A percentile compares a stretch with the other conserved stretches of the same genome.
Evolutionary conservation across 2,329 filamentous ascomycete species (phyloP).

Genomic region (Neoarthrinium moseri): DNA sequence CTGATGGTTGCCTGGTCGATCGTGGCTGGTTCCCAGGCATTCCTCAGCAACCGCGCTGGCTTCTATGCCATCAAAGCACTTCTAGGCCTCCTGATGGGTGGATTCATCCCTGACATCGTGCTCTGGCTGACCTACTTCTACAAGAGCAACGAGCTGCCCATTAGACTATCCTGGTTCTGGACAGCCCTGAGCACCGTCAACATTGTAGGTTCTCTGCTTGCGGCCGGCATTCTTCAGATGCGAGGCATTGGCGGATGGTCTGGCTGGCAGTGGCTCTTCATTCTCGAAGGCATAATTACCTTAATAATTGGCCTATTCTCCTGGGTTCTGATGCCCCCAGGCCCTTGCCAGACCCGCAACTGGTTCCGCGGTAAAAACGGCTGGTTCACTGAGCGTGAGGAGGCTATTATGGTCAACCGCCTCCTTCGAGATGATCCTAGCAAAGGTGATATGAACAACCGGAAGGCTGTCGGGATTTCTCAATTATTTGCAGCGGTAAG

Average conservation of each 20-base stretch:
- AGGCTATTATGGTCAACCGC: slow-evolving; percentile 61
- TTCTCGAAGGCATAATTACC: slow-evolving; percentile 40
- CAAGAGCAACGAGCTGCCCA: slow-evolving; percentile 66
- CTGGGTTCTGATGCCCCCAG: slow-evolving; percentile 54
- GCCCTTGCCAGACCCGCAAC: slow-evolving; percentile 48
- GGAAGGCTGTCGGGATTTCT: slow-evolving; percentile 50
- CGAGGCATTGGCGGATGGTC: slow-evolving; percentile 46
- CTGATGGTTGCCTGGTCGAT: slow-evolving; percentile 37
- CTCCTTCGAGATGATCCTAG: slow-evolving; percentile 57
- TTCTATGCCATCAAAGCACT: slow-evolving; percentile 31
- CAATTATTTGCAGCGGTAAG: slow-evolving; percentile 50
- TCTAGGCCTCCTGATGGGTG: slow-evolving; percentile 52
- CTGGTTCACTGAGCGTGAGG: slow-evolving; percentile 61
- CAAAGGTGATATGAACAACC: slow-evolving; percentile 61
- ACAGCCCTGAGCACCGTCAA: slow-evolving; percentile 58
- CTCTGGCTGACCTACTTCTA: slow-evolving; percentile 76
- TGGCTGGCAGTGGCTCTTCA: slow-evolving; percentile 52
- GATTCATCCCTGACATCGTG: slow-evolving; percentile 64
- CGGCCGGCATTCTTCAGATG: slow-evolving; percentile 51
- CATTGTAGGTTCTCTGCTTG: slow-evolving; percentile 52
- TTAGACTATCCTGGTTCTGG: slow-evolving; percentile 70
- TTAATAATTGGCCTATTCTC: slow-evolving; percentile 49
- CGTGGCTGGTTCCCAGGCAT: slow-evolving; percentile 31
- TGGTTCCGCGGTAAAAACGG: slow-evolving; percentile 53
- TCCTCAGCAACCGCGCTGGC: slow-evolving; percentile 23